A percentile compares a stretch with the other conserved stretches of the same genome.
Evolutionary conservation across 768 basidiomycete species (phyloP).

Genomic region (Cystobasidium tubakii): DNA sequence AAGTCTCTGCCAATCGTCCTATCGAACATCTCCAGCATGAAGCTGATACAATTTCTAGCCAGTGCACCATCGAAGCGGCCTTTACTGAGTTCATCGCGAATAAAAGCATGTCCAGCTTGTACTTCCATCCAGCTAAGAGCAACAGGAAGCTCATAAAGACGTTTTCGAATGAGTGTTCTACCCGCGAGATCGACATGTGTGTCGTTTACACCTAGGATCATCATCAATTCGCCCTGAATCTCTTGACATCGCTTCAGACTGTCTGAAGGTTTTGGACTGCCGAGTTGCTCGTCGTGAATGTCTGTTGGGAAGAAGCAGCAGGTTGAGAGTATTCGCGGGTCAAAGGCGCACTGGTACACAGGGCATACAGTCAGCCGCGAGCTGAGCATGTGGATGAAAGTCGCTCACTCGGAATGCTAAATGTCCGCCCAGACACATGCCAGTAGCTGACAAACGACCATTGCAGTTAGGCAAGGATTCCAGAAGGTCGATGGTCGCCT

Average conservation of each 20-base stretch:
- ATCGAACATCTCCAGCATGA: conserved; percentile 33
- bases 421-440: conserved; percentile 35
- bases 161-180: conserved; percentile 1
- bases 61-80: conserved; percentile 28
- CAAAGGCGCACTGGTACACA: conserved; percentile 13
- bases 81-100: conserved; percentile 19
- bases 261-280: conserved; percentile 22
- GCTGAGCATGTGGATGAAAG: neutral
- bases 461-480: conserved; percentile 20
- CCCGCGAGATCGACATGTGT: conserved; percentile 31
- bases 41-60: conserved; percentile 25
- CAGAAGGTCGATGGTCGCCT: conserved; percentile 13
- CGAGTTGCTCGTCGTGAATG: conserved; percentile 22
- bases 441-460: conserved; percentile 26
- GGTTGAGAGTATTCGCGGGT: conserved; percentile 17
- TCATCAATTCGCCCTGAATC: conserved; percentile 29
- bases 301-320: conserved; percentile 37
- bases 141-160: conserved; percentile 4
- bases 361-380: neutral
- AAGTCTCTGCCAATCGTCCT: conserved; percentile 23
- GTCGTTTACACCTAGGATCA: conserved; percentile 30
- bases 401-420: conserved; percentile 20
- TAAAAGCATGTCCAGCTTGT: conserved; percentile 32
- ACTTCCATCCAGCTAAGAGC: conserved; percentile 35
- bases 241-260: conserved; percentile 18